Evolutionary conservation across 805 yeast species (phyloP).

Genomic region (Cyberlindnera suaveolens): DNA sequence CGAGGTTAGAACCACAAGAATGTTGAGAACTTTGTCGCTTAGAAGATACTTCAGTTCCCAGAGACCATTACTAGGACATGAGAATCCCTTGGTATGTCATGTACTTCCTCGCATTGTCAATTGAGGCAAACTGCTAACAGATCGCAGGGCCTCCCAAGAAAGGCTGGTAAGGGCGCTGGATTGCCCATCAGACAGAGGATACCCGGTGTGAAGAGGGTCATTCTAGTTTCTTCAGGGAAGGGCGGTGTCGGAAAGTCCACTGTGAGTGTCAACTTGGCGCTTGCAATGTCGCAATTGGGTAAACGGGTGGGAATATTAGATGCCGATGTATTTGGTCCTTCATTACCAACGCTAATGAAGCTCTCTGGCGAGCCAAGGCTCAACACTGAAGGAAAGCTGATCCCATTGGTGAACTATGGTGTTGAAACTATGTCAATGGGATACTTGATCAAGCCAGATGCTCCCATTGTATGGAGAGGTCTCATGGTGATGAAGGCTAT

Average conservation of each 20-base stretch:
- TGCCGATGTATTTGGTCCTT: conserved; percentile 82
- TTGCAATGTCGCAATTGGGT: conserved; percentile 49
- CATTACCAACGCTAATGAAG: conserved; percentile 67
- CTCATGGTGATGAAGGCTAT: conserved; percentile 82
- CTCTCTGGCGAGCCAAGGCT: conserved; percentile 65
- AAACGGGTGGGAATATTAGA: conserved; percentile 65
- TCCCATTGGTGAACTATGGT: conserved; percentile 71
- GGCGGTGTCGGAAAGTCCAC: conserved; percentile 93
- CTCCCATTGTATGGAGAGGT: conserved; percentile 82
- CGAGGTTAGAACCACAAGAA: too few relatives aligned
- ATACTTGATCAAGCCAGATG: conserved; percentile 57
- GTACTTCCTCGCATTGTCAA: too few relatives aligned
- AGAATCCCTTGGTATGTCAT: conserved; percentile 48
- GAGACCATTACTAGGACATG: conserved; percentile 26
- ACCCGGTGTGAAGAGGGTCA: conserved; percentile 52
- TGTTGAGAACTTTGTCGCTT: too few relatives aligned
- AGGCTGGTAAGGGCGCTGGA: conserved; percentile 36
- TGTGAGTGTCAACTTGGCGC: conserved; percentile 56
- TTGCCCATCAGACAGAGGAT: conserved; percentile 50
- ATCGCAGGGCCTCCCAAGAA: conserved; percentile 18
- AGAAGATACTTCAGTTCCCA: background rate
- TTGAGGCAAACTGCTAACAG: background rate
- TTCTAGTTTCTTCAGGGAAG: conserved; percentile 69
- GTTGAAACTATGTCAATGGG: conserved; percentile 89
- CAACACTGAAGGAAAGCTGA: conserved; percentile 42